A percentile compares a stretch with the other conserved stretches of the same genome.
phyloP scores from a whole-genome alignment of 495 filamentous ascomycete species.

The Tuber brumale region DNA sequence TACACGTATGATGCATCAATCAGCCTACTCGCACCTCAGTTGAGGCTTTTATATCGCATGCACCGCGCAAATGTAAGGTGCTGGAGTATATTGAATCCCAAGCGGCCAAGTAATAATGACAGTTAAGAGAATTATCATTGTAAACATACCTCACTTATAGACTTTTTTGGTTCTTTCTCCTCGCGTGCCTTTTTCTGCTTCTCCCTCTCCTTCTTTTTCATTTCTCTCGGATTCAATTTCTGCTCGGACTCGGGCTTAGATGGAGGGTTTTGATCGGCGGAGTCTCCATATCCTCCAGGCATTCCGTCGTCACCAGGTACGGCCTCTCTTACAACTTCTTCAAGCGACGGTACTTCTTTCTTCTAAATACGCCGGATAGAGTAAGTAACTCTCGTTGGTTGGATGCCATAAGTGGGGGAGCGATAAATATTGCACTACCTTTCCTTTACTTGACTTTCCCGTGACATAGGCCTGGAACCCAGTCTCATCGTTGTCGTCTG shows the following conservation, averaged over 20 bases:
- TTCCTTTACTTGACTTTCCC: not conserved
- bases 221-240: conserved; percentile 7
- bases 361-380: not conserved
- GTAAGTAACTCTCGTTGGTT: not conserved
- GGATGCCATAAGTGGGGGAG: not conserved
- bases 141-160: conserved; percentile 15
- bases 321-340: conserved; percentile 4
- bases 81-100: not conserved
- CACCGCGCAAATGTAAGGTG: not conserved
- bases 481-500: not conserved
- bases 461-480: not conserved
- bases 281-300: not conserved
- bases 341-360: not conserved
- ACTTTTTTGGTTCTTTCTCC: conserved; percentile 11
- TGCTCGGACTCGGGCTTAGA: conserved; percentile 3
- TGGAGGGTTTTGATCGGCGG: not conserved
- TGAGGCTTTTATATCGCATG: conserved; percentile 3
- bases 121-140: conserved; percentile 2
- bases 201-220: conserved; percentile 4
- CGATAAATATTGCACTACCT: not conserved
- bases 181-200: conserved; percentile 10
- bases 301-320: not conserved
- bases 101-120: not conserved
- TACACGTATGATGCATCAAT: conserved; percentile 3
- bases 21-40: not conserved